These are phyloP conservation scores for Rhododendron mucronatum DNA, from an alignment of 148 eudicot species.

Conservation along the genomic window DNA sequence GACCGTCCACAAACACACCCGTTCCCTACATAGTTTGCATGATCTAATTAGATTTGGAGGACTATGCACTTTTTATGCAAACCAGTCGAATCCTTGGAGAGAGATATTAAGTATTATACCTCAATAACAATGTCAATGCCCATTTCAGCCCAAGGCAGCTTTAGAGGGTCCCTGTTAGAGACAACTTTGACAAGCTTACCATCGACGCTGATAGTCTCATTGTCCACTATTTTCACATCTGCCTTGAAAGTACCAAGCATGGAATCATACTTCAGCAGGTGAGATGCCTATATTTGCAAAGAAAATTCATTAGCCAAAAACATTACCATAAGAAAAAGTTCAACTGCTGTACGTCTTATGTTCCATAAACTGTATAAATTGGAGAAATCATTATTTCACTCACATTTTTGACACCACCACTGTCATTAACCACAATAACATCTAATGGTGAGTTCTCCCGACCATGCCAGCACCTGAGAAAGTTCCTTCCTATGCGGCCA, in stretches of 20 bases:
- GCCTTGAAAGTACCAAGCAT: conserved; percentile 94
- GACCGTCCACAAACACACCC: conserved; percentile 96
- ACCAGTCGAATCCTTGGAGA: neutral
- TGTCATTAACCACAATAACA: conserved; percentile 90
- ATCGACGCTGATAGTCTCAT: conserved; percentile 82
- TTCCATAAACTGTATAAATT: neutral
- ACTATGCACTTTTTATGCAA: neutral
- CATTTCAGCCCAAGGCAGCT: conserved; percentile 98
- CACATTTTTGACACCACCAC: conserved; percentile 95
- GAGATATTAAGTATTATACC: conserved; percentile 34
- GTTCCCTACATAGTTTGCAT: conserved; percentile 59
- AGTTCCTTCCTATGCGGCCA: conserved; percentile 96
- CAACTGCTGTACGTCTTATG: neutral
- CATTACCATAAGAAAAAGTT: neutral
- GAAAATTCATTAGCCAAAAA: neutral
- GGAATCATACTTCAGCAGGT: conserved; percentile 93
- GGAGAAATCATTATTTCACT: conserved; percentile 15
- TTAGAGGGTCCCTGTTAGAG: conserved; percentile 87
- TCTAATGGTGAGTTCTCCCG: conserved; percentile 89
- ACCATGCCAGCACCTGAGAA: conserved; percentile 98
- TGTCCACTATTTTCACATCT: conserved; percentile 82
- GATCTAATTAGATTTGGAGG: neutral
- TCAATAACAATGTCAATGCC: conserved; percentile 97
- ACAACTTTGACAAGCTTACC: conserved; percentile 92
- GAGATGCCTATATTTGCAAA: conserved; percentile 64